These are phyloP conservation scores for Gastrolobium bilobum DNA, from an alignment of 306 rosid species.

Conservation along the genomic window DNA sequence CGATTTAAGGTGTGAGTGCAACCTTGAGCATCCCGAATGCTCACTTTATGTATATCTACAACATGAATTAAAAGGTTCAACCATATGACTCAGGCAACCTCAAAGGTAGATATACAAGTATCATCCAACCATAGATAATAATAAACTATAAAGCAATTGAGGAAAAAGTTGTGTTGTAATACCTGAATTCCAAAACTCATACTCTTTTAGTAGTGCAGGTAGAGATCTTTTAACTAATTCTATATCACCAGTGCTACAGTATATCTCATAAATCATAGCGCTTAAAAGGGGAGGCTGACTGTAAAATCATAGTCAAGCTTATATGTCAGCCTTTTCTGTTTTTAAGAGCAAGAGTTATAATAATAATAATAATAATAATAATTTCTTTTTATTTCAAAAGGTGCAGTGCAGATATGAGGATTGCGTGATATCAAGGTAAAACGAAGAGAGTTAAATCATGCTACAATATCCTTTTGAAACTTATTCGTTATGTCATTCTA, in stretches of 20 bases:
- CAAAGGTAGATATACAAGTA: slow-evolving; percentile 38
- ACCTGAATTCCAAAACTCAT: slow-evolving; percentile 96
- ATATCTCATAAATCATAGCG: slow-evolving; percentile 84
- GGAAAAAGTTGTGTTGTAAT: slow-evolving; percentile 31
- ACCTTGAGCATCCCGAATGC: slow-evolving; percentile 65
- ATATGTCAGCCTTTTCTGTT: slow-evolving; percentile 9
- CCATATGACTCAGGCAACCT: slow-evolving; percentile 16
- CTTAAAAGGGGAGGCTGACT: slow-evolving; percentile 99
- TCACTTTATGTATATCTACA: slow-evolving; percentile 78
- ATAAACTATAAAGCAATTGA: slow-evolving; percentile 19
- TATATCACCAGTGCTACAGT: slow-evolving; percentile 65
- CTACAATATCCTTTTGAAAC: neutral
- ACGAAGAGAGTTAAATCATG: slow-evolving; percentile 26
- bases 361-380: neutral
- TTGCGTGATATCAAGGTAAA: slow-evolving; percentile 6
- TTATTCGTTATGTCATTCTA: neutral
- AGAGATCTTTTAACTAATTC: slow-evolving; percentile 73
- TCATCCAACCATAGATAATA: slow-evolving; percentile 9
- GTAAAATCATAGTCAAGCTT: slow-evolving; percentile 51
- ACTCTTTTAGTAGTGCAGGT: slow-evolving; percentile 85
- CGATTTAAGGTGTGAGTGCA: slow-evolving; percentile 69
- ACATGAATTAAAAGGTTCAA: slow-evolving; percentile 40
- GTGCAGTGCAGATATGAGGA: neutral
- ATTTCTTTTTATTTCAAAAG: slow-evolving; percentile 7
- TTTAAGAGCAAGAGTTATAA: slow-evolving; percentile 29